A percentile compares a stretch with the other conserved stretches of the same genome.
These are phyloP conservation scores for Brassica balearica DNA, from an alignment of 441 rosid species.

Conservation along the genomic window DNA sequence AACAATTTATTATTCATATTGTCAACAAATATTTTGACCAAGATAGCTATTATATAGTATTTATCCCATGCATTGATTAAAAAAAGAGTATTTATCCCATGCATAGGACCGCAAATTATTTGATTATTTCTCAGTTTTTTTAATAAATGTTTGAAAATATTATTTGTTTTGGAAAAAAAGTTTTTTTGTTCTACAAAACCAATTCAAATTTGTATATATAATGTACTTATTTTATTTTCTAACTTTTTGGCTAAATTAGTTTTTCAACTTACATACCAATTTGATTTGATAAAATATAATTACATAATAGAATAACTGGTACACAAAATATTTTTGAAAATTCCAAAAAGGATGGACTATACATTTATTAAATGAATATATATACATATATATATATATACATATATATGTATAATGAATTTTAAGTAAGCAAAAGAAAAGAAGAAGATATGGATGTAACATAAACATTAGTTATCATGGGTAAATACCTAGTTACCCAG, in stretches of 20 bases:
- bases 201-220: neutral
- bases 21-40: neutral
- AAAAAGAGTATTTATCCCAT: neutral
- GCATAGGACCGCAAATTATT: constrained; percentile 21
- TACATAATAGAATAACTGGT: too few relatives aligned
- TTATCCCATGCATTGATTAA: too few relatives aligned
- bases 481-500: too few relatives aligned
- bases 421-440: too few relatives aligned
- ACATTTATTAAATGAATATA: too few relatives aligned
- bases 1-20: neutral
- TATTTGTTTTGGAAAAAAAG: neutral
- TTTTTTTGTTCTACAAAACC: neutral
- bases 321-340: too few relatives aligned
- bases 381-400: too few relatives aligned
- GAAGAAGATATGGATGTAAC: too few relatives aligned
- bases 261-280: neutral
- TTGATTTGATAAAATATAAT: neutral
- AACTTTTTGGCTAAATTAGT: too few relatives aligned
- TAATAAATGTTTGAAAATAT: neutral
- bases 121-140: neutral
- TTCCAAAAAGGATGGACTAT: too few relatives aligned
- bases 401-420: too few relatives aligned
- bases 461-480: too few relatives aligned
- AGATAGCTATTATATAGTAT: neutral
- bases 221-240: neutral